Evolutionary conservation across 2,329 filamentous ascomycete genomes (phyloP).

Genomic region (Tolypocladium tundrense): DNA sequence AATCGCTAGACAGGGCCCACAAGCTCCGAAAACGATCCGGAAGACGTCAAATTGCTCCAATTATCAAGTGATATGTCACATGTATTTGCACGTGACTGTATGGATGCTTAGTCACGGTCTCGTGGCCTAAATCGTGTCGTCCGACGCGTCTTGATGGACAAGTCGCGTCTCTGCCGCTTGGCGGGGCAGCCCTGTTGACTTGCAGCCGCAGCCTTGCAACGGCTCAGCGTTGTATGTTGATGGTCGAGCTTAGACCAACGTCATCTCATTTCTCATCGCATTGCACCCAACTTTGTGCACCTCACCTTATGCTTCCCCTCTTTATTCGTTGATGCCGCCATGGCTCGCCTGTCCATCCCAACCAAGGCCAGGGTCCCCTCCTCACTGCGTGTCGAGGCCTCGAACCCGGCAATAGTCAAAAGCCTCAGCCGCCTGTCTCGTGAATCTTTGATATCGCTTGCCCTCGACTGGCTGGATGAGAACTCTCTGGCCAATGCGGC

Average conservation of each 20-base stretch:
- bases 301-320: background rate
- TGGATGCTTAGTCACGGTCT: background rate
- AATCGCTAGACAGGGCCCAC: background rate
- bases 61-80: background rate
- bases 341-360: conserved; percentile 54
- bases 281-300: background rate
- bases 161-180: background rate
- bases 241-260: background rate
- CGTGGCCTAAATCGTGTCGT: background rate
- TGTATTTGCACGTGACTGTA: accelerated
- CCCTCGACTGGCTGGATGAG: conserved; percentile 67
- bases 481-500: conserved; percentile 47
- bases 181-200: background rate
- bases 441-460: conserved; percentile 60
- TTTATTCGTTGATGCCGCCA: conserved; percentile 11
- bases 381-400: conserved; percentile 55
- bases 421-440: conserved; percentile 61
- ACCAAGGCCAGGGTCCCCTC: conserved; percentile 64
- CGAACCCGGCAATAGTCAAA: conserved; percentile 55
- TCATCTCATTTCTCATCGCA: background rate
- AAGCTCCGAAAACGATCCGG: background rate
- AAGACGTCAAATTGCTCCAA: background rate
- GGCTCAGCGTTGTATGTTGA: background rate
- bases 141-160: background rate
- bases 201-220: background rate